These are phyloP conservation scores for Yamadazyma sp. DNA, from an alignment of 805 yeast species.

Conservation along the genomic window DNA sequence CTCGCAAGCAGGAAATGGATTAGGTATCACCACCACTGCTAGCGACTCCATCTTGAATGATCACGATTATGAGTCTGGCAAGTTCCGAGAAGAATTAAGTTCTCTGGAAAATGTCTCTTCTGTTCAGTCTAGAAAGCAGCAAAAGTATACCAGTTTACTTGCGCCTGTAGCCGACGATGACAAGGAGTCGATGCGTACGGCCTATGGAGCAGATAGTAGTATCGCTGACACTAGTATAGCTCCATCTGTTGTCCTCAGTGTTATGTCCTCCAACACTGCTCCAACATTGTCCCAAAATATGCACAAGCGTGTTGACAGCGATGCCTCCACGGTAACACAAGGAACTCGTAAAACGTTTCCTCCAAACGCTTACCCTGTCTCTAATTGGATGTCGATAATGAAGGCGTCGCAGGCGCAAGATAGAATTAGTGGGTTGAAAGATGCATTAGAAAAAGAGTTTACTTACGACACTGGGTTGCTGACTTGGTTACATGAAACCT, in stretches of 20 bases:
- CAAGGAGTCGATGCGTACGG: background rate
- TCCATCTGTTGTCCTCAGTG: too few species aligned
- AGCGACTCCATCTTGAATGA: constrained; percentile 28
- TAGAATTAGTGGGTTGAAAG: constrained; percentile 42
- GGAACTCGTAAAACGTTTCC: constrained; percentile 13
- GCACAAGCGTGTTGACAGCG: constrained; percentile 12
- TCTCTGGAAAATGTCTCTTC: constrained; percentile 21
- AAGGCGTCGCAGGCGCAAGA: constrained; percentile 40
- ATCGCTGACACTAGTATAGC: constrained; percentile 5
- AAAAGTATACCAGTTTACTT: constrained; percentile 28
- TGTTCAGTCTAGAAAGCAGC: constrained; percentile 10
- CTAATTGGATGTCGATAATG: constrained; percentile 44
- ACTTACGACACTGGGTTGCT: constrained; percentile 57
- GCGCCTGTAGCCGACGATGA: constrained; percentile 12
- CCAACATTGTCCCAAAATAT: background rate
- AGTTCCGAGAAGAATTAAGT: constrained; percentile 30
- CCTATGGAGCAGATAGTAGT: constrained; percentile 1
- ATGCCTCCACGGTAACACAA: constrained; percentile 14
- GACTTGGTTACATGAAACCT: constrained; percentile 53
- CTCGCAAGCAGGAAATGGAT: constrained; percentile 9
- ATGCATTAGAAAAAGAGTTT: constrained; percentile 42
- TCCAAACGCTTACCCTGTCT: constrained; percentile 31
- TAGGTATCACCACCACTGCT: constrained; percentile 14
- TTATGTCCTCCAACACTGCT: constrained; percentile 1
- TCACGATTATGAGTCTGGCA: constrained; percentile 19